phyloP scores from a whole-genome alignment of 2,329 filamentous ascomycete species.

The Cercospora zeae-maydis region DNA sequence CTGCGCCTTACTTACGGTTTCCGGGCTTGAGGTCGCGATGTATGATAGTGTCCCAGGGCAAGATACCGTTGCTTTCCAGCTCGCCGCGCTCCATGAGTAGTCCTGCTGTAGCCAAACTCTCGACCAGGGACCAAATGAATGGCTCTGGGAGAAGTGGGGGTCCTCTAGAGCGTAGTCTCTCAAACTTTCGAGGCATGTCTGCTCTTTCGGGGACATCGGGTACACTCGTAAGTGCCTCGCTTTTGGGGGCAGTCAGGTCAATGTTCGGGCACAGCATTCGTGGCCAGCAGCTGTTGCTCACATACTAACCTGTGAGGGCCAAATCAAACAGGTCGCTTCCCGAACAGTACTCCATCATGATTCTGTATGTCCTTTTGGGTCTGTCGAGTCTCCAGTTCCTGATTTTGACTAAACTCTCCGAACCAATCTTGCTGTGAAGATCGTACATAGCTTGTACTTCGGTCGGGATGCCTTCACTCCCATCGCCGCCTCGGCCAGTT shows the following conservation, averaged over 20 bases:
- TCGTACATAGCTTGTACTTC: conserved; percentile 13
- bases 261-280: background rate
- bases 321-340: background rate
- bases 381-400: conserved; percentile 4
- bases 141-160: conserved; percentile 2
- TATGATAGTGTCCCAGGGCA: conserved; percentile 3
- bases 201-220: background rate
- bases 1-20: background rate
- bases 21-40: conserved; percentile 9
- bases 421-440: conserved; percentile 5
- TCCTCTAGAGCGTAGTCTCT: background rate
- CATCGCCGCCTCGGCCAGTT: background rate
- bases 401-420: conserved; percentile 5
- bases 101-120: conserved; percentile 10
- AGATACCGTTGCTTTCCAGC: background rate
- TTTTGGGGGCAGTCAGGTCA: background rate
- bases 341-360: background rate
- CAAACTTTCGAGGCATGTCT: background rate
- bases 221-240: background rate
- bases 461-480: background rate
- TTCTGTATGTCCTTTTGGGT: background rate
- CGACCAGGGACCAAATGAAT: conserved; percentile 9
- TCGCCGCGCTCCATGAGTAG: conserved; percentile 10
- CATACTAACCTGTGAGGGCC: background rate
- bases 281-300: background rate